Evolutionary conservation across 306 rosid species (phyloP).

Genomic region (Pyrus communis): DNA sequence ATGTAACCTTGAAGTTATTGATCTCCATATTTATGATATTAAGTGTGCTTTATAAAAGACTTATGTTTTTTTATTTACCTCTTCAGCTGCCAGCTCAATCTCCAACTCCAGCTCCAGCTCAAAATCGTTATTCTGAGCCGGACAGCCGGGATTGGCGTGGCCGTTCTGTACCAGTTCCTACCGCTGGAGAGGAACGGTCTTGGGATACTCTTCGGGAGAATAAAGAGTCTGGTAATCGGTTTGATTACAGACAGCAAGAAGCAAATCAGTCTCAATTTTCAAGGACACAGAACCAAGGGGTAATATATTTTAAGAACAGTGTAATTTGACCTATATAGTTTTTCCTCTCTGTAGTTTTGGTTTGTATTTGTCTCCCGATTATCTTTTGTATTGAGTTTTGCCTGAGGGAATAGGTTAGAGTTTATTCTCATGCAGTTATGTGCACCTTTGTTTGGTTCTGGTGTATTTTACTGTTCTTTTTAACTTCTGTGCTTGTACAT

Average conservation of each 20-base stretch:
- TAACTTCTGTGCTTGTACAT: background rate
- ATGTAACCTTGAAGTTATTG: background rate
- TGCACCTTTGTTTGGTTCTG: background rate
- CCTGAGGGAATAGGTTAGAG: background rate
- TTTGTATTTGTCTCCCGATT: background rate
- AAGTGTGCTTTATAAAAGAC: background rate
- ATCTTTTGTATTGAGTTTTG: background rate
- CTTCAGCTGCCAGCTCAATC: slow-evolving; percentile 39
- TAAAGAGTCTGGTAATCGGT: slow-evolving; percentile 54
- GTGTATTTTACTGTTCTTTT: background rate
- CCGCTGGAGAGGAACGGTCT: slow-evolving; percentile 65
- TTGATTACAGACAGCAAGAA: slow-evolving; percentile 53
- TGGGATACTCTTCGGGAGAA: slow-evolving; percentile 59
- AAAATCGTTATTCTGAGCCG: slow-evolving; percentile 71
- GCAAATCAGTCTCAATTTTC: slow-evolving; percentile 46
- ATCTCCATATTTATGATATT: background rate
- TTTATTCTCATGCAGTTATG: background rate
- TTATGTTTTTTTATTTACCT: background rate
- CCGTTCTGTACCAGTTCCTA: slow-evolving; percentile 54
- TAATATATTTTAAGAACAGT: slow-evolving; percentile 7
- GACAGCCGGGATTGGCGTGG: slow-evolving; percentile 96
- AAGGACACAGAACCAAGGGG: slow-evolving; percentile 60
- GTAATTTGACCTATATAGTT: background rate
- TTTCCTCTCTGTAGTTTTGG: background rate
- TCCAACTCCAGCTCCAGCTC: slow-evolving; percentile 46